Evolutionary conservation across 495 filamentous ascomycete species (phyloP).

Genomic region (Podospora sp.): DNA sequence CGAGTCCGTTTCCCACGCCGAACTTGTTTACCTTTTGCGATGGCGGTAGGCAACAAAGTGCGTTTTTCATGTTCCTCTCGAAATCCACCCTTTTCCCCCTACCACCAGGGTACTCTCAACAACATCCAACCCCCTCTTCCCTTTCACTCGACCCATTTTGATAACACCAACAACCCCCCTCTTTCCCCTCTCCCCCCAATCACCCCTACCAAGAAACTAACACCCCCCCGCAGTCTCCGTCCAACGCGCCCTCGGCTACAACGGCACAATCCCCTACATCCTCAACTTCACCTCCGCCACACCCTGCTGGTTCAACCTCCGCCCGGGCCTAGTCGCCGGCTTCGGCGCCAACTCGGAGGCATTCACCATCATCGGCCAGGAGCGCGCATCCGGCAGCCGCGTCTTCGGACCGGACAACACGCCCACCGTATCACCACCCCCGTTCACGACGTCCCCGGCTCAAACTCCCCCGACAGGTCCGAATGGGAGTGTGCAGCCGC

Average conservation of each 20-base stretch:
- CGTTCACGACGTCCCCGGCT: not conserved
- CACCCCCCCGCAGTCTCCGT: not conserved
- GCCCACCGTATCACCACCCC: not conserved
- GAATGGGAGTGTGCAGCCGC: no score
- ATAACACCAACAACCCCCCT: no score
- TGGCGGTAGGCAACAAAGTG: not conserved
- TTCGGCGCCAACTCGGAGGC: slow-evolving; percentile 13
- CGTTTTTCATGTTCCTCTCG: no score
- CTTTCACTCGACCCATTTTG: not conserved
- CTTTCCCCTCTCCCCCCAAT: no score
- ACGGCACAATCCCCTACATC: slow-evolving; percentile 12
- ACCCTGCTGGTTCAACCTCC: slow-evolving; percentile 19
- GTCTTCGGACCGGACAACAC: slow-evolving; percentile 12
- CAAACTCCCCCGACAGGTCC: no score
- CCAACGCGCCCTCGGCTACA: slow-evolving; percentile 11
- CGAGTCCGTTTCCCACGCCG: slow-evolving; percentile 18
- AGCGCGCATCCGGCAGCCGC: not conserved
- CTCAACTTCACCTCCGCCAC: slow-evolving; percentile 15
- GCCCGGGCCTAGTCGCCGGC: slow-evolving; percentile 1
- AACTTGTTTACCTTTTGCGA: slow-evolving; percentile 14
- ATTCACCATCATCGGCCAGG: slow-evolving; percentile 17
- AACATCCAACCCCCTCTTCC: no score
- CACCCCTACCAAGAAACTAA: no score
- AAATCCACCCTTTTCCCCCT: no score
- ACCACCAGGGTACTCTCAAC: no score